Conservation (phyloP, 1,284 basidiomycete genomes). For the Rugosomyces carneus region DNA sequence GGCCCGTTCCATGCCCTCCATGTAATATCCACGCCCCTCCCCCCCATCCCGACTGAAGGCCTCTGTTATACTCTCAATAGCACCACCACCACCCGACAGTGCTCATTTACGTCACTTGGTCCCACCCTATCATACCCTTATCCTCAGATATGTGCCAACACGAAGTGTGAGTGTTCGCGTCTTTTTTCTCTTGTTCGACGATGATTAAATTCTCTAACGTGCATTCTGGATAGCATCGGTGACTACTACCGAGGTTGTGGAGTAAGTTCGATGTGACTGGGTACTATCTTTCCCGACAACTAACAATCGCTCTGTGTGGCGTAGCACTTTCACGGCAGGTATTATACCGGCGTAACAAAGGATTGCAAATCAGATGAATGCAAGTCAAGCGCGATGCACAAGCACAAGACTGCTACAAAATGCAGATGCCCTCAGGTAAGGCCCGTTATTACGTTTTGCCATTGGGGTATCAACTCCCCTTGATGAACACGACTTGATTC, state of each 20-base stretch:
- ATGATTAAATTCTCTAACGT: slow-evolving; percentile 1
- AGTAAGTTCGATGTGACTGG: slow-evolving; percentile 28
- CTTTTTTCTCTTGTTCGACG: not conserved
- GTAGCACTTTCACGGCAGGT: slow-evolving; percentile 59
- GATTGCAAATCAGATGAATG: slow-evolving; percentile 47
- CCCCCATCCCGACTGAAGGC: not conserved
- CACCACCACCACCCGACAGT: too few species aligned
- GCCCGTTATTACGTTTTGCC: not conserved
- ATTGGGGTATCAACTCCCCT: slow-evolving; percentile 1
- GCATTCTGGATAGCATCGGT: slow-evolving; percentile 36
- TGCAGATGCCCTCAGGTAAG: slow-evolving; percentile 43
- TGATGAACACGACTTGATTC: not conserved
- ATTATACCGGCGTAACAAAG: slow-evolving; percentile 49
- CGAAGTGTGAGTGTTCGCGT: slow-evolving; percentile 40
- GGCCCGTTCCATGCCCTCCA: not conserved
- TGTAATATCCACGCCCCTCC: slow-evolving; percentile 1
- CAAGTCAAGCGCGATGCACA: slow-evolving; percentile 49
- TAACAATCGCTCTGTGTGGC: slow-evolving; percentile 11
- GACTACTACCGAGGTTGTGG: slow-evolving; percentile 59
- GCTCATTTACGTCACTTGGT: not conserved
- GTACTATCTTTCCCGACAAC: not conserved
- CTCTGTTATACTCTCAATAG: not conserved
- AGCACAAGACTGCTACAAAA: slow-evolving; percentile 43
- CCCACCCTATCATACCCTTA: not conserved
- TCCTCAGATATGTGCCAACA: slow-evolving; percentile 44